Base-by-base conservation (phyloP, 1,284 basidiomycete species). In the Heterobasidion irregulare region DNA sequence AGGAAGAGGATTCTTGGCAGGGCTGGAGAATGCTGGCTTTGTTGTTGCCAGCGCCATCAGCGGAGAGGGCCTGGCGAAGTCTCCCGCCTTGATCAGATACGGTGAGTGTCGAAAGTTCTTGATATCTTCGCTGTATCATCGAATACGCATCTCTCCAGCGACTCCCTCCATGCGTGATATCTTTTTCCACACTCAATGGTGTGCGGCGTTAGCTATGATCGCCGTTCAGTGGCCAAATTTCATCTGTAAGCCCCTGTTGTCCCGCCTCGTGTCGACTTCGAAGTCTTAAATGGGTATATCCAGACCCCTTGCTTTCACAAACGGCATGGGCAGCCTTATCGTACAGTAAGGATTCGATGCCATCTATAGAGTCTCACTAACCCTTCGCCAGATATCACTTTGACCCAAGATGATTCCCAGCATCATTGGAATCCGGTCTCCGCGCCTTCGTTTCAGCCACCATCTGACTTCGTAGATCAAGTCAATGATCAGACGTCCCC, bases 201-300 rank as follows among this genome's bases (percentile, higher is more conserved):
- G 87, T 66, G 79, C 89, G 32, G 80, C 86, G 50, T 73, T 98
- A 19, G 86, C 85, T 32, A 96, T 97, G 90, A 83, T 98, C 52
- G 90, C 93, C 33, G 93, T 98, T 33, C 78, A 92, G 65, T 99
- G 95, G 95, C 95, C 96, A 1, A 74, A 79, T 12, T 98, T 95
- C 70, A 80, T 89, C 57, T 98, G 94, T 92, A 66, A 65, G 86
- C 57, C 51, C 56, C 34, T 47, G 44, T 46, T 26, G 26, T 26
- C 26, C 4, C 26, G 26, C 26, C 26, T 26, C 26, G 26, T 26
- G 26, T 26, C 26, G 6, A 26, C 5, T 26, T 26, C 26, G 26
- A 26, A 26, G 26, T 26, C 3, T 26, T 26, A 26, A 26, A 26
- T 26, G 26, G 26, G 26, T 26, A 26, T 26, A 26, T 6, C 26